Conservation (phyloP, 2,329 filamentous ascomycete species). For the Xylaria polymorpha region DNA sequence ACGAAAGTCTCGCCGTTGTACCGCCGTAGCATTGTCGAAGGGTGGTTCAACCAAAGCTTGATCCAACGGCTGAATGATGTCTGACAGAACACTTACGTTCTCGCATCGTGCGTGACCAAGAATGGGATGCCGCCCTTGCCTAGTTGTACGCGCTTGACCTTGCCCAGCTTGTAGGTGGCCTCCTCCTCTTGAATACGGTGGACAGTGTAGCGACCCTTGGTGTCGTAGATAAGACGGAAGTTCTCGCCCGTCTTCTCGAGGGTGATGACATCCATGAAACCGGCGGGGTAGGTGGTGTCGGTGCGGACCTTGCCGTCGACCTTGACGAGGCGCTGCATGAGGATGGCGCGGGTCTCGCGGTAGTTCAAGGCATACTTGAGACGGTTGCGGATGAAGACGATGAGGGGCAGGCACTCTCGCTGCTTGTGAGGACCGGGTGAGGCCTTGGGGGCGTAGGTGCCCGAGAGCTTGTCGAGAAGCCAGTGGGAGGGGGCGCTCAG, state of each 20-base stretch:
- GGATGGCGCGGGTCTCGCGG: constrained; percentile 96
- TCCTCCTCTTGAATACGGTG: constrained; percentile 99
- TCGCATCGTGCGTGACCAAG: constrained; percentile 99
- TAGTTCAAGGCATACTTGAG: constrained; percentile 99
- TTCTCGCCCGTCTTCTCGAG: constrained; percentile 99
- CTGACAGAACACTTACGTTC: constrained; percentile 96
- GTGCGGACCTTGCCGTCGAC: constrained; percentile 99
- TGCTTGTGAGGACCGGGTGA: constrained; percentile 97
- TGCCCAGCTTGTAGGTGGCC: constrained; percentile 99
- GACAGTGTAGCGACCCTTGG: constrained; percentile 99
- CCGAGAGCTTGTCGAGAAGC: constrained; percentile 99
- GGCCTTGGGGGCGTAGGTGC: constrained; percentile 79
- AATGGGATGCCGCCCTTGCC: constrained; percentile 99
- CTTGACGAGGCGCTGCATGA: constrained; percentile 99
- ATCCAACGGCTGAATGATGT: constrained; percentile 99
- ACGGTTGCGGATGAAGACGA: constrained; percentile 96
- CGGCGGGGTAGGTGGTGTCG: constrained; percentile 95
- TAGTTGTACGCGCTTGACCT: constrained; percentile 99
- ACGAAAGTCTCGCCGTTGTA: constrained; percentile 14
- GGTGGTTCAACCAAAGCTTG: constrained; percentile 87
- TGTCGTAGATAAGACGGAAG: constrained; percentile 99
- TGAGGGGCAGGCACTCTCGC: constrained; percentile 97
- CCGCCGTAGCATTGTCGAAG: constrained; percentile 43
- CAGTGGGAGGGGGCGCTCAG: constrained; percentile 99
- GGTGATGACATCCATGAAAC: constrained; percentile 99